Conservation (phyloP, 441 rosid genomes). For the Pelargonium myrrhifolium region DNA sequence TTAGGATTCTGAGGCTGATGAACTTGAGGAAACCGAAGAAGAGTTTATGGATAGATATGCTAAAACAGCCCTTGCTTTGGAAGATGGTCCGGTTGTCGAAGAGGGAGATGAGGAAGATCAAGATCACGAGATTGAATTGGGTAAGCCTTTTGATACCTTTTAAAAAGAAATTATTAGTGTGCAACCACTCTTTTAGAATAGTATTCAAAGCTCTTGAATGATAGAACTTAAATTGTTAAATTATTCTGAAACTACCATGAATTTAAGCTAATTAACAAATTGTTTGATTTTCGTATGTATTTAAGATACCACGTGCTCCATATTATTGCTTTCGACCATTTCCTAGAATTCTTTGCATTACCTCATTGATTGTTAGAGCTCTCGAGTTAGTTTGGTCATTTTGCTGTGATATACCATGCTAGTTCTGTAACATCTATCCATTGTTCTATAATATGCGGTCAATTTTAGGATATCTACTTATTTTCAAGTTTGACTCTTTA, state of each 20-base stretch:
- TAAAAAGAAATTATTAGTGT: background rate
- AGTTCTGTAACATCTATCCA: too few relatives aligned
- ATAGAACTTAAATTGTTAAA: background rate
- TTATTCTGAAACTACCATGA: too few relatives aligned
- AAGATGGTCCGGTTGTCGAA: slow-evolving; percentile 37
- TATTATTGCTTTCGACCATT: background rate
- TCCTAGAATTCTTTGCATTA: background rate
- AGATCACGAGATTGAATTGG: slow-evolving; percentile 57
- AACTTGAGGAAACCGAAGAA: slow-evolving; percentile 76
- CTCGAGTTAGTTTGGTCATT: too few relatives aligned
- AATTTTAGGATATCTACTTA: too few relatives aligned
- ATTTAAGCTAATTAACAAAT: too few relatives aligned
- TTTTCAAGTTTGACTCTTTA: too few relatives aligned
- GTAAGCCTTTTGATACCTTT: slow-evolving; percentile 29
- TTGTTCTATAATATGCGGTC: too few relatives aligned
- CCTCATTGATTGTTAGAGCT: background rate
- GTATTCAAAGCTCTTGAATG: background rate
- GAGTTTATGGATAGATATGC: slow-evolving; percentile 85
- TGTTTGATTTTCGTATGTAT: too few relatives aligned
- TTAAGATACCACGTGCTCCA: too few relatives aligned
- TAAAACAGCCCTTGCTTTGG: slow-evolving; percentile 58
- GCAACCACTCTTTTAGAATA: background rate
- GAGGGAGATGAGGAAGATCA: slow-evolving; percentile 66
- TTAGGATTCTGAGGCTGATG: slow-evolving; percentile 75
- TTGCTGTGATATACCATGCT: too few relatives aligned